Base-by-base conservation (phyloP, 257 asterid species). In the Petunia secreta region DNA sequence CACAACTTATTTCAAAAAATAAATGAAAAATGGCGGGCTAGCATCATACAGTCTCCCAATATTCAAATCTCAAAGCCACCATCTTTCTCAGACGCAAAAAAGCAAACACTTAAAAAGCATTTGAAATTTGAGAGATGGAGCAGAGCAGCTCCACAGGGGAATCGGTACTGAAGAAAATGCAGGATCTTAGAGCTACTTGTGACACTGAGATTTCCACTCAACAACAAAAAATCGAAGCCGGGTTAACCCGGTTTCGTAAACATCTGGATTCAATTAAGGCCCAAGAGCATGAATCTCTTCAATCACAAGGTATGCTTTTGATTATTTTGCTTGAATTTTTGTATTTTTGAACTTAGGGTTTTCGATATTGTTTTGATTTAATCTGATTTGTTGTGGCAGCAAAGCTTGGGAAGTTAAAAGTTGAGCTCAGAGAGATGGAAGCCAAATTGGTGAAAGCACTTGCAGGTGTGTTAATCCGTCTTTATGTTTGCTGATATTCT, bases 391-490 rank as follows among this genome's bases (percentile, higher is more conserved):
- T 57, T 69, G 37, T 83, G 66, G 52, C 93, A 95, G 99, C 58
- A 63, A 89, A 84, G 84, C 82, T 92, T 81, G 89, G 89, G 77
- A 86, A 80, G 86, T 85, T 93, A 54, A 95, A 90, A 87, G 86
- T 63, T 39, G 92, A 89, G 84, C 73, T 93, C 55, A 87, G 93
- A 65, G 96, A 87, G 76, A 91, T 90, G 60, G 99, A 93, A 77
- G 97, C 87, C 86, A 88, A 65, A 81, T 81, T 95, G 86, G 94
- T 93, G 69, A 92, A 92, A 83, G 89, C 97, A 75, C 94, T 92
- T 83, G 89, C 97, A 80, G 98, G 98, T 95, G 87, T 78, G 48
- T 11, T 53, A 58, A 38, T 75, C 5, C 58, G 16, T 64, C 63
- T 58, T 53, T 80, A 62, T 2, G 54, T 44, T 10, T 55, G 64